Evolutionary conservation across 352 stramenopile genomes (phyloP).

Genomic region (Phytophthora uliginosa): DNA sequence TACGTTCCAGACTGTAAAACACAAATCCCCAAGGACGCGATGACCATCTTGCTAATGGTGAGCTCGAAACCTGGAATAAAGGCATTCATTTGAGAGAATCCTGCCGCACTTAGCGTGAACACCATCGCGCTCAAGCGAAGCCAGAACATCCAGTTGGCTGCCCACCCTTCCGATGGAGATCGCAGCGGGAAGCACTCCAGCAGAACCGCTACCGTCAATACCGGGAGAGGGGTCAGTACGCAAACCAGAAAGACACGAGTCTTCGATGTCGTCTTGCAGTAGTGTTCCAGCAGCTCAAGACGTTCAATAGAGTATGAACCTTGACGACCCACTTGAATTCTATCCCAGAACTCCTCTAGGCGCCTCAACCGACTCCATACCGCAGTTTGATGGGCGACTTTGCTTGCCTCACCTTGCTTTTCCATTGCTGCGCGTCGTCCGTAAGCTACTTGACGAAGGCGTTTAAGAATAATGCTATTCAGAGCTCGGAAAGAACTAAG

Average conservation of each 20-base stretch:
- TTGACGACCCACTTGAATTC: conserved; percentile 17
- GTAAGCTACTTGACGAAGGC: neutral
- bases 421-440: neutral
- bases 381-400: neutral
- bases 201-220: neutral
- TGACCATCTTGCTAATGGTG: conserved; percentile 5
- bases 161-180: conserved; percentile 15
- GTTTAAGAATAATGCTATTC: neutral
- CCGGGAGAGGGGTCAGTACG: conserved; percentile 8
- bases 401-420: neutral
- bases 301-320: conserved; percentile 15
- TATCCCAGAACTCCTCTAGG: conserved; percentile 3
- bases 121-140: conserved; percentile 13
- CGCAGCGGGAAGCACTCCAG: conserved; percentile 10
- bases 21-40: conserved; percentile 15
- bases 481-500: neutral
- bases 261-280: conserved; percentile 11
- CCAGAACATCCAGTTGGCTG: conserved; percentile 21
- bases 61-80: conserved; percentile 26
- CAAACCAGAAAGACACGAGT: conserved; percentile 11
- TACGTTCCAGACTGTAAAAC: conserved; percentile 3
- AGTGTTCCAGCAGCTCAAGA: conserved; percentile 14
- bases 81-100: conserved; percentile 20
- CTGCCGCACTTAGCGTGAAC: conserved; percentile 16
- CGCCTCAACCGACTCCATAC: neutral